Evolutionary conservation across 2,329 filamentous ascomycete genomes (phyloP).

Genomic region (Cladosporium colombiae): DNA sequence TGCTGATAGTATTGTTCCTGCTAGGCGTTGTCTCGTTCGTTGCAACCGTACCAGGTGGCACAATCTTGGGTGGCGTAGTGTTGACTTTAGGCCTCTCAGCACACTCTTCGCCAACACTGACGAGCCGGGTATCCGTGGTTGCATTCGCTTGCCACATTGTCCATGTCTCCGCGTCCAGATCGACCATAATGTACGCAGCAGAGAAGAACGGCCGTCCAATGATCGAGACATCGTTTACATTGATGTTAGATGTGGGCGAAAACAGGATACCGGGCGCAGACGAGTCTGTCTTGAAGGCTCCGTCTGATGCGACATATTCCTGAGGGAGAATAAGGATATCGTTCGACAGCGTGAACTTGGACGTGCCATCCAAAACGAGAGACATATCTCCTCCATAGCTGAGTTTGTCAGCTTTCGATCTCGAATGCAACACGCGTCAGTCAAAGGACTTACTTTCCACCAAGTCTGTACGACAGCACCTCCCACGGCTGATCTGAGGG

Average conservation of each 20-base stretch:
- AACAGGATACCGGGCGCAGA: slow-evolving; percentile 17
- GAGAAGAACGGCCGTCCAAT: slow-evolving; percentile 23
- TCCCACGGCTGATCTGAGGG: not conserved
- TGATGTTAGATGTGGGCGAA: slow-evolving; percentile 9
- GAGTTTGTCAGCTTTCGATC: not conserved
- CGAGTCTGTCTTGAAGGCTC: slow-evolving; percentile 15
- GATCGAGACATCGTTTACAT: slow-evolving; percentile 20
- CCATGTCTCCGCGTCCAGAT: slow-evolving; percentile 21
- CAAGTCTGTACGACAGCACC: slow-evolving; percentile 13
- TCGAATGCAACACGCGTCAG: not conserved
- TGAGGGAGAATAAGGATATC: slow-evolving; percentile 22
- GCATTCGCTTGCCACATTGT: slow-evolving; percentile 23
- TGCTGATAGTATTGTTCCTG: too few relatives aligned
- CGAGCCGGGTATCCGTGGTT: slow-evolving; percentile 18
- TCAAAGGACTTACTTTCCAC: slow-evolving; percentile 19
- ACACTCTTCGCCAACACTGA: slow-evolving; percentile 20
- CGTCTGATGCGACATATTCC: slow-evolving; percentile 20
- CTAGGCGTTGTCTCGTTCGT: too few relatives aligned
- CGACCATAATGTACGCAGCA: slow-evolving; percentile 23
- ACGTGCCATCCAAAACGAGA: slow-evolving; percentile 12
- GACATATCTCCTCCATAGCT: slow-evolving; percentile 22
- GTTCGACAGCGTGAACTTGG: slow-evolving; percentile 22
- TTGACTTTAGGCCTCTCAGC: slow-evolving; percentile 16
- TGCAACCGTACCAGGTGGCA: not conserved
- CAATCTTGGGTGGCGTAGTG: not conserved